phyloP scores from a whole-genome alignment of 2,329 filamentous ascomycete species.

The Lecanosticta acicola region DNA sequence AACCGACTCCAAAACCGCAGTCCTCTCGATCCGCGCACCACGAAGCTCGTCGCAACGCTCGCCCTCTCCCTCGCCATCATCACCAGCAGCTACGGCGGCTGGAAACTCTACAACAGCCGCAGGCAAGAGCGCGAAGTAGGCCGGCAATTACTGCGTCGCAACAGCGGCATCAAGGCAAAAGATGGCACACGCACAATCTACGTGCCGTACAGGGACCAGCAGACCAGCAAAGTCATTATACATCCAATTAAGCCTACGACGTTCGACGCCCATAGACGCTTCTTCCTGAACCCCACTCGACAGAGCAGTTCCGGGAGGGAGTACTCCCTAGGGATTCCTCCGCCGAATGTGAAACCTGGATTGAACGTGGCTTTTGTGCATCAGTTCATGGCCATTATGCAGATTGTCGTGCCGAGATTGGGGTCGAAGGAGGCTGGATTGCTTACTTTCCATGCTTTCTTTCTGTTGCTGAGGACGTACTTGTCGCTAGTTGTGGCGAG shows the following conservation, averaged over 20 bases:
- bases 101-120: slow-evolving; percentile 67
- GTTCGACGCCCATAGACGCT: slow-evolving; percentile 88
- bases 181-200: slow-evolving; percentile 93
- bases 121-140: slow-evolving; percentile 78
- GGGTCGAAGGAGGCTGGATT: slow-evolving; percentile 92
- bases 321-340: slow-evolving; percentile 56
- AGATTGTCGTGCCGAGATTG: slow-evolving; percentile 96
- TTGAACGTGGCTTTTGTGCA: slow-evolving; percentile 93
- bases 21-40: slow-evolving; percentile 60
- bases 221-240: slow-evolving; percentile 86
- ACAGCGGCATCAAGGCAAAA: slow-evolving; percentile 88
- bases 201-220: slow-evolving; percentile 74
- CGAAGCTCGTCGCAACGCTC: slow-evolving; percentile 70
- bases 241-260: slow-evolving; percentile 84
- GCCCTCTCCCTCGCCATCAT: slow-evolving; percentile 73
- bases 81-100: slow-evolving; percentile 69
- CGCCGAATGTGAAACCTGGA: slow-evolving; percentile 85
- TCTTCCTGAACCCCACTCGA: slow-evolving; percentile 86
- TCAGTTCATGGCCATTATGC: slow-evolving; percentile 91
- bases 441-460: slow-evolving; percentile 79
- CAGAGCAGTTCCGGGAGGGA: slow-evolving; percentile 60
- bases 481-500: slow-evolving; percentile 88
- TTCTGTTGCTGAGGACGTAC: slow-evolving; percentile 87
- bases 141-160: slow-evolving; percentile 73
- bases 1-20: slow-evolving; percentile 46